Base-by-base conservation (phyloP, 176 grass and related monocot genomes). In the Triticum dicoccoides region DNA sequence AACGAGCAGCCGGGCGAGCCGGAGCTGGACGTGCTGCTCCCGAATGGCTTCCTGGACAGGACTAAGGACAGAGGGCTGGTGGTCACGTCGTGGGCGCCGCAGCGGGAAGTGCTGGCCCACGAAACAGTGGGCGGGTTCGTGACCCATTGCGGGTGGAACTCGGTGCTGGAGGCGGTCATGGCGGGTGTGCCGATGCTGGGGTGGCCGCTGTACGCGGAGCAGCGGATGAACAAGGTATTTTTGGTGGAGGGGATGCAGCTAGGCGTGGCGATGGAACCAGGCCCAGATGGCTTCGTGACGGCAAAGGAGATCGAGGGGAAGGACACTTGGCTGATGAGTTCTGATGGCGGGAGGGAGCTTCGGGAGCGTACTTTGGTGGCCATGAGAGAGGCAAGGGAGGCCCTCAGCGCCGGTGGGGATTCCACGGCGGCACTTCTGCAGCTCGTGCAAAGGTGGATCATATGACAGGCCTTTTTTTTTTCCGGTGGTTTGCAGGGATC, bases 91-190 rank as follows among this genome's bases (percentile, higher is more conserved):
- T 71, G 68, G 88, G 88, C 72, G 20, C 88, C 88, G 59, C 85
- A 91, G 66, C 64, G 44, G 62, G 80, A 91, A 3, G 80, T 91
- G 27, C 80, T 91, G 0, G 64, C 30, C 4, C 89, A 91, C 30
- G 51, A 32, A 34, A n/a, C 84, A 2, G 32, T 70, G 4, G 79
- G 63, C n/a, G 87, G 68, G 1, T 93, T 95, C 84, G 69, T 93
- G 2, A 93, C 91, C 12, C 91, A 93, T 39, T 93, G 91, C 71
- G 91, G 88, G 5, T 92, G 80, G 87, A 92, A 87, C 80, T 90
- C 91, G 0, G 72, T 87, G 70, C 42, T 87, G 39, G 91, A 87
- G 45, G 84, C 75, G 4, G 49, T 61, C 5, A 4, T 32, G 20
- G 51, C 91, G 1, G 88, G 88, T 6, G 41, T 81, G 51, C 83